Conservation (phyloP, 768 basidiomycete genomes). For the Termitomyces titanicus region DNA sequence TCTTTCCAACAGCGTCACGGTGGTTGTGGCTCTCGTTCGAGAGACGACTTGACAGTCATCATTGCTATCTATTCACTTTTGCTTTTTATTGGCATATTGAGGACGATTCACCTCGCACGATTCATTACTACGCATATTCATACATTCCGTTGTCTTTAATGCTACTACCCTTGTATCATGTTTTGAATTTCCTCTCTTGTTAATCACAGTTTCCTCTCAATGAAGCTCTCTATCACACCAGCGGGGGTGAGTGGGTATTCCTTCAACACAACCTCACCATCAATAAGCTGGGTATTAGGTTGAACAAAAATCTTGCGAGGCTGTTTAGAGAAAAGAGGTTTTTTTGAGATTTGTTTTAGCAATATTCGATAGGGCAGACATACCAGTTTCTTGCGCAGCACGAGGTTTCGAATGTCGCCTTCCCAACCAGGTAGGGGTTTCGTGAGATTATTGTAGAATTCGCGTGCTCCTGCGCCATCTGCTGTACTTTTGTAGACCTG, state of each 20-base stretch:
- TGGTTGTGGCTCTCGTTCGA: conserved; percentile 63
- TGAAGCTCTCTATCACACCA: conserved; percentile 78
- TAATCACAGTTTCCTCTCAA: conserved; percentile 58
- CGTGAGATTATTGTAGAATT: conserved; percentile 78
- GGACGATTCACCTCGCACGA: conserved; percentile 9
- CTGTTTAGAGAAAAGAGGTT: conserved; percentile 34
- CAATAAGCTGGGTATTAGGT: conserved; percentile 69
- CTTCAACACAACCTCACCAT: conserved; percentile 68
- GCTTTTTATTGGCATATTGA: conserved; percentile 5
- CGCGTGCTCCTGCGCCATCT: conserved; percentile 74
- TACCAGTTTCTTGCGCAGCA: conserved; percentile 76
- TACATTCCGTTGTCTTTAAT: conserved; percentile 6
- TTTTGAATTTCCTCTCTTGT: background rate
- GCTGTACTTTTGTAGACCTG: conserved; percentile 87
- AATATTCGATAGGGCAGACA: conserved; percentile 16
- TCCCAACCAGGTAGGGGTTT: conserved; percentile 70
- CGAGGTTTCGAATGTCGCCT: conserved; percentile 71
- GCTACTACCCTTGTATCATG: conserved; percentile 1
- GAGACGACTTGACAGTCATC: conserved; percentile 44
- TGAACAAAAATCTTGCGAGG: conserved; percentile 85
- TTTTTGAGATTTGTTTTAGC: no score
- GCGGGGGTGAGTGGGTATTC: conserved; percentile 74
- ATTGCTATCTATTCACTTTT: conserved; percentile 13
- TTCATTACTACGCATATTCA: conserved; percentile 4
- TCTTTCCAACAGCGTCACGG: conserved; percentile 53